Base-by-base conservation (phyloP, 768 basidiomycete genomes). In the Trametes sanguinea region DNA sequence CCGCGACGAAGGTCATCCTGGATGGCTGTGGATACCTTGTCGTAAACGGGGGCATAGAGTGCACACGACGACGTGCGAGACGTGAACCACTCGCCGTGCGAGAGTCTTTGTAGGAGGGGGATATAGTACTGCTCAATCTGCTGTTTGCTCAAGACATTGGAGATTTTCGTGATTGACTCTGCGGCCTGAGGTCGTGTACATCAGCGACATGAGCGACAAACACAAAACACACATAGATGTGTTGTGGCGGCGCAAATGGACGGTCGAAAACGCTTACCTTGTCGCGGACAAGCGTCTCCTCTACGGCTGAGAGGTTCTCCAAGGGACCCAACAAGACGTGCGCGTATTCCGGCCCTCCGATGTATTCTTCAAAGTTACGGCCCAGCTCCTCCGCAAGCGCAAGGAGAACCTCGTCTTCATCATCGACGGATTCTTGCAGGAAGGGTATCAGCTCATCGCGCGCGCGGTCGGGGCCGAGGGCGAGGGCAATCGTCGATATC, bases 11-110 rank as follows among this genome's bases (percentile, higher is more conserved):
- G 77, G 43, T 98, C 96, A 58, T 94, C 93, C 75, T 95, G 92
- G 61, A 88, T 77, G 43, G 79, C 69, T 13, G 87, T 76, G 2
- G 89, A 84, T 22, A 89, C 90, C 72, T 89, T 89, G 33, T 86
- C 78, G 73, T 98, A 99, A 37, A 94, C 92, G 11, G 94, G 88
- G 14, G 94, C 85, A 76, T 92, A 98, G 17, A 99, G 83, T 8
- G 96, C 92, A 61, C 94, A 94, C 42, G 96, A 92, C 27, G 96
- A 98, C 43, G 94, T 97, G 60, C 97, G 85, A 5, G 95, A 95
- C 11, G 97, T 98, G 79, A 98, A 98, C 97, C 97, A 99, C 76
- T 98, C 96, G 61, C 95, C 97, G 60, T 85, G 84, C 2, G 94
- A 88, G 54, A 99, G 83, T 55, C 95, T 87, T 71, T 89, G 90